These are phyloP conservation scores for Eucalyptus coolabah DNA, from an alignment of 345 rosid genomes.

Conservation along the genomic window DNA sequence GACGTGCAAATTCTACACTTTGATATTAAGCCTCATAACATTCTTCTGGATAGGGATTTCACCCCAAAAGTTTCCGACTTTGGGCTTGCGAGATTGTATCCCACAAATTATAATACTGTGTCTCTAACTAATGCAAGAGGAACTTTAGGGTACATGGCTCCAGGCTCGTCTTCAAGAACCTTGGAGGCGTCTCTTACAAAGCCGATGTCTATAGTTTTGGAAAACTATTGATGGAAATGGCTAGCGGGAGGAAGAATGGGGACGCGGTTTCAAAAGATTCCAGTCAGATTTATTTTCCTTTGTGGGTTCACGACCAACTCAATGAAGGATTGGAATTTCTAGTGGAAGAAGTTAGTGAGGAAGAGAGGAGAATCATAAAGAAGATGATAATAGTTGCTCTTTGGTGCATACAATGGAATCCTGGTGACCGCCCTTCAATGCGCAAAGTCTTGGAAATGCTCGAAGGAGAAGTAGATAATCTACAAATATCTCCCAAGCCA, in stretches of 20 bases:
- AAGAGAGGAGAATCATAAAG: too few species aligned
- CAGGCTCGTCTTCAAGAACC: too few species aligned
- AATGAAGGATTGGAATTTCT: too few species aligned
- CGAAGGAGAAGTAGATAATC: background rate
- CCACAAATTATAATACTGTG: background rate
- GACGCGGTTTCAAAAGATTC: fast-evolving
- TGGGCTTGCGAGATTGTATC: background rate
- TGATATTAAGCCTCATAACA: background rate
- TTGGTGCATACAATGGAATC: background rate
- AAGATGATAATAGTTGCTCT: background rate
- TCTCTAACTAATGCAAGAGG: background rate
- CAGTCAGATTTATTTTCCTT: too few species aligned
- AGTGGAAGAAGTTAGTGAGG: too few species aligned
- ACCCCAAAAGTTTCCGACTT: background rate
- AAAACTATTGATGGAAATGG: too few species aligned
- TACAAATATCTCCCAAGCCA: too few species aligned
- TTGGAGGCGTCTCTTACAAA: too few species aligned
- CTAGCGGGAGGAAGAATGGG: too few species aligned
- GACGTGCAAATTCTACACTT: background rate
- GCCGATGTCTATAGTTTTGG: too few species aligned
- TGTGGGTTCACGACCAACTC: too few species aligned
- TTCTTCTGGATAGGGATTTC: background rate
- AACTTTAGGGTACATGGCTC: background rate
- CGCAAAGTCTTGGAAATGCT: background rate
- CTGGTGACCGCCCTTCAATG: background rate